These are phyloP conservation scores for Vicia faba DNA, from an alignment of 306 rosid species.

Conservation along the genomic window DNA sequence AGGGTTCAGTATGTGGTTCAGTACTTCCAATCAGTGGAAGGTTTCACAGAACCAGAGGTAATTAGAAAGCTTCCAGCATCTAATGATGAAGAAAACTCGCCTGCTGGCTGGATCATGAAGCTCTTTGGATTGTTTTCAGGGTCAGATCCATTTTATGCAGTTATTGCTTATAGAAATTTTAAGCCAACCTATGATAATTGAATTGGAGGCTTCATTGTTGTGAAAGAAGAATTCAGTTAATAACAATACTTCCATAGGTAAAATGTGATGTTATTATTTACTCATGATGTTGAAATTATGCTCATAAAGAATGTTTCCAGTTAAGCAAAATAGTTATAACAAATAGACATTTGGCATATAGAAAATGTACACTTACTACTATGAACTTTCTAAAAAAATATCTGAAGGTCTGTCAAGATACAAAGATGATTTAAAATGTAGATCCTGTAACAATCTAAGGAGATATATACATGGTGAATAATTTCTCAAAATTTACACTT, in stretches of 20 bases:
- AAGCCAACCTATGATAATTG: constrained; percentile 55
- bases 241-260: neutral
- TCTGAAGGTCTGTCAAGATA: neutral
- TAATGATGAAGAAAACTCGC: constrained; percentile 44
- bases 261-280: too few species aligned
- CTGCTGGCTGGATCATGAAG: constrained; percentile 53
- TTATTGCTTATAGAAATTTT: constrained; percentile 74
- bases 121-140: constrained; percentile 62
- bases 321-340: too few species aligned
- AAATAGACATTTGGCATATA: neutral
- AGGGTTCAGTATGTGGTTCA: constrained; percentile 75
- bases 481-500: constrained; percentile 27
- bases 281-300: too few species aligned
- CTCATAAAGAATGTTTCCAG: too few species aligned
- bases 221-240: neutral
- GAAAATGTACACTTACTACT: neutral
- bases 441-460: neutral
- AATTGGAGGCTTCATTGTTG: neutral
- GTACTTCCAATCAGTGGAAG: constrained; percentile 78
- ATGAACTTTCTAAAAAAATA: neutral
- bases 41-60: constrained; percentile 76
- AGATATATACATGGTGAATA: neutral
- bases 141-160: constrained; percentile 79
- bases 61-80: constrained; percentile 50
- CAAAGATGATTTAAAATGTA: neutral